phyloP scores from a whole-genome alignment of 2,329 filamentous ascomycete genomes.

The Apiospora arundinis region DNA sequence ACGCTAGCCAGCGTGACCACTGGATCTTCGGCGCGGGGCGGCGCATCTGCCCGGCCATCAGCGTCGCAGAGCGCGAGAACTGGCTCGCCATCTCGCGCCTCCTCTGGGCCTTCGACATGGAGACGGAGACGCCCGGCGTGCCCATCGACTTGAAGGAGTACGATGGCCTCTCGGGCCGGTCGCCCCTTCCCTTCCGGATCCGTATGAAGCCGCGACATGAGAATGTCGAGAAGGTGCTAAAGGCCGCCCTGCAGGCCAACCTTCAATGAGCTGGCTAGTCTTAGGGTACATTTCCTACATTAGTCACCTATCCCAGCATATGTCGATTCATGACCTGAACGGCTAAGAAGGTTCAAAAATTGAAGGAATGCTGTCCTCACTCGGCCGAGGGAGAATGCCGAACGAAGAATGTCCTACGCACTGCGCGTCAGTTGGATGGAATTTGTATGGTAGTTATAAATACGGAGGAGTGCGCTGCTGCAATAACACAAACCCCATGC shows the following conservation, averaged over 20 bases:
- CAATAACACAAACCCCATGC: no score
- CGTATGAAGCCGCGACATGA: conserved; percentile 24
- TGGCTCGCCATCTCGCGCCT: conserved; percentile 47
- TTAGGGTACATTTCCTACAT: no score
- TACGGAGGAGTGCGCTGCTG: no score
- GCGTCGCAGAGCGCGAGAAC: conserved; percentile 49
- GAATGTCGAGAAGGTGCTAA: neutral
- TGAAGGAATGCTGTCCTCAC: no score
- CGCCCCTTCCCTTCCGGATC: conserved; percentile 26
- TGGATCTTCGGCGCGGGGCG: conserved; percentile 56
- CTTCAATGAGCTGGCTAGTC: neutral
- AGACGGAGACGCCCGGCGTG: conserved; percentile 20
- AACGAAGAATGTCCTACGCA: no score
- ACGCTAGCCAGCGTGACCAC: conserved; percentile 36
- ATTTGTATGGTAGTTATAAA: no score
- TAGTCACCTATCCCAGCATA: no score
- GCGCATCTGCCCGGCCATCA: conserved; percentile 56
- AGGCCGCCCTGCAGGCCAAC: neutral
- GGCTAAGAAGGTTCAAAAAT: no score
- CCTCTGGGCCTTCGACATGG: conserved; percentile 44
- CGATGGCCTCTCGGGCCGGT: conserved; percentile 27
- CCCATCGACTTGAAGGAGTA: conserved; percentile 27
- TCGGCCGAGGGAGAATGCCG: no score
- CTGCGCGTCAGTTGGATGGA: no score
- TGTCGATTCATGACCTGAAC: no score